Base-by-base conservation (phyloP, 352 stramenopile genomes). In the Phytophthora capsici region DNA sequence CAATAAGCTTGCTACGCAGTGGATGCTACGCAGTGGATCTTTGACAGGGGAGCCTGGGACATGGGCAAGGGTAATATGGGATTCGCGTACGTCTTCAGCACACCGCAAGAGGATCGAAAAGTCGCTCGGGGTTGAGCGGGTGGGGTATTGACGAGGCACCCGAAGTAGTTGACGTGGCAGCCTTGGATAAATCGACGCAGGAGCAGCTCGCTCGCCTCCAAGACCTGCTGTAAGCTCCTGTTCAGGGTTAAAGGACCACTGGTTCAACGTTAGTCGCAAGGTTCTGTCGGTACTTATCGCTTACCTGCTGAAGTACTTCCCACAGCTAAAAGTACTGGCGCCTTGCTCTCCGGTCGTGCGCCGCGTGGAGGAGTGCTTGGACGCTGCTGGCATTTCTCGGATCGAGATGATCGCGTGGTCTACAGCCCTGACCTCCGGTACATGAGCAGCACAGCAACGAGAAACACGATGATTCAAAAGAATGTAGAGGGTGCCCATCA, bases 31-130 rank as follows among this genome's bases (percentile, higher is more conserved):
- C n/a, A n/a, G n/a, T n/a, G n/a, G n/a, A n/a, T n/a, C n/a, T 45
- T 25, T 9, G 38, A 45, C 38, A 8, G 17, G 6, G 38, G 38
- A 2, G 38, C 38, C n/a, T 77, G 68, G 68, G 74, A 78, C 46
- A 62, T 78, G 60, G 65, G 19, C 2, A 59, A 49, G 0, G 75
- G 47, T 0, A 80, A 70, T 44, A 77, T 80, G 17, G 61, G 19
- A 0, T 74, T 80, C 25, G 53, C 45, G 0, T 77, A 74, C 47
- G 60, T 71, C 2, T 63, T 44, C 50, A 73, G 63, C 38, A 63
- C 52, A 1, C 46, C 52, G 22, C 19, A 17, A 4, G 46, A 69
- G 20, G 38, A 55, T 28, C 8, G 51, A 1, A 54, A 54, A 8
- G 38, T 63, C 0, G 36, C 46, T 1, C 56, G 50, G 6, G 46